These are phyloP conservation scores for Tuber microsphaerosporum DNA, from an alignment of 495 filamentous ascomycete species.

Conservation along the genomic window DNA sequence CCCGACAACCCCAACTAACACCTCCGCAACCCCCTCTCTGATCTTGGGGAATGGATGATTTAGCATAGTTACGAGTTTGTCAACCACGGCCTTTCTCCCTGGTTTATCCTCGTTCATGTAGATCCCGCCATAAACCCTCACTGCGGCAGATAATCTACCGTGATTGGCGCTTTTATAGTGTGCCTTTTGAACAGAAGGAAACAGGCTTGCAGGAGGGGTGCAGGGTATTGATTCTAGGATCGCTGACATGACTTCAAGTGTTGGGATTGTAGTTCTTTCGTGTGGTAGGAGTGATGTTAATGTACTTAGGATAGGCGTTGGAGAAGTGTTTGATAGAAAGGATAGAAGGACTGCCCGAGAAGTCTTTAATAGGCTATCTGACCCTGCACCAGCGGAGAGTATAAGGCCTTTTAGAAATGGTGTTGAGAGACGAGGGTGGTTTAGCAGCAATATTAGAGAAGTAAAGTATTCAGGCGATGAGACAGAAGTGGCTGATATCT, in stretches of 20 bases:
- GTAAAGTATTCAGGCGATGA: slow-evolving; percentile 51
- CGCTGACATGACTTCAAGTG: slow-evolving; percentile 67
- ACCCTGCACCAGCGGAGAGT: slow-evolving; percentile 73
- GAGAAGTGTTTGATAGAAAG: slow-evolving; percentile 39
- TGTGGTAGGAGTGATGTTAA: slow-evolving; percentile 39
- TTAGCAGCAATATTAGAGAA: slow-evolving; percentile 48
- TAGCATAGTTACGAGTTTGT: slow-evolving; percentile 55
- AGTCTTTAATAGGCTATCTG: slow-evolving; percentile 70
- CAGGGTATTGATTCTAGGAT: slow-evolving; percentile 54
- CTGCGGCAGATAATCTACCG: slow-evolving; percentile 66
- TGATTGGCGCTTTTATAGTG: slow-evolving; percentile 77
- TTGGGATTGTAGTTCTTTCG: slow-evolving; percentile 67
- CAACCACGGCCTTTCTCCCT: slow-evolving; percentile 45
- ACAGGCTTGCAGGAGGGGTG: slow-evolving; percentile 45
- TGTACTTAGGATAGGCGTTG: slow-evolving; percentile 40
- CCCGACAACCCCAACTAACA: slow-evolving; percentile 41
- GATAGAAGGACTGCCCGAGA: slow-evolving; percentile 62
- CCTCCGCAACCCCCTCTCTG: slow-evolving; percentile 46
- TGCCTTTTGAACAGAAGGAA: slow-evolving; percentile 63
- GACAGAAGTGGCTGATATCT: slow-evolving; percentile 40
- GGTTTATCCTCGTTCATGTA: slow-evolving; percentile 18
- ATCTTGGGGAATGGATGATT: slow-evolving; percentile 60
- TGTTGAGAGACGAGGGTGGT: slow-evolving; percentile 17
- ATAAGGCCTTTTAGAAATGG: slow-evolving; percentile 65
- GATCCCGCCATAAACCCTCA: slow-evolving; percentile 68